Percentiles rank a stretch among this genome's conserved stretches.
Conservation (phyloP, 2,329 filamentous ascomycete genomes). For the Colletotrichum trifolii region DNA sequence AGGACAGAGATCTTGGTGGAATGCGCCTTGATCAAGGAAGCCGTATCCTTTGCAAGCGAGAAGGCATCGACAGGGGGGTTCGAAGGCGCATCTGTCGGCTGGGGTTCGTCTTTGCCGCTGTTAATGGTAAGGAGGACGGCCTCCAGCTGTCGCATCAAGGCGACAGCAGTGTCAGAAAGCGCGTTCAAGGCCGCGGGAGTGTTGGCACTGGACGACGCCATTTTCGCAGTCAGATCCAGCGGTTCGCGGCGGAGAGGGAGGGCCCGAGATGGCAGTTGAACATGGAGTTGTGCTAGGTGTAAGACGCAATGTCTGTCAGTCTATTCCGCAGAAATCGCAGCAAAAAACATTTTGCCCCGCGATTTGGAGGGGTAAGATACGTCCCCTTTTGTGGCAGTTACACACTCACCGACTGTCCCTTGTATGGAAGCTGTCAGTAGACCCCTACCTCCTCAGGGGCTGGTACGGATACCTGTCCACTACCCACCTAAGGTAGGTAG, state of each 20-base stretch:
- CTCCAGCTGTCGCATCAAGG: slow-evolving; percentile 56
- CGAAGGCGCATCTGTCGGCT: slow-evolving; percentile 32
- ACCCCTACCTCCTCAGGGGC: no score
- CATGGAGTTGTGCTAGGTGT: no score
- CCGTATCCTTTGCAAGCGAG: slow-evolving; percentile 76
- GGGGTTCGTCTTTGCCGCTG: slow-evolving; percentile 39
- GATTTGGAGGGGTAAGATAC: slow-evolving; percentile 38
- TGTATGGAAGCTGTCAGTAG: slow-evolving; percentile 2
- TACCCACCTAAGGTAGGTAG: no score
- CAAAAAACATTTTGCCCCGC: slow-evolving; percentile 39
- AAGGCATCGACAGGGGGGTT: slow-evolving; percentile 66
- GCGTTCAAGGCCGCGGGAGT: slow-evolving; percentile 52
- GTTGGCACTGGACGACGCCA: slow-evolving; percentile 31
- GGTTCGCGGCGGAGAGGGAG: no score
- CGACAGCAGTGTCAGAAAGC: slow-evolving; percentile 50
- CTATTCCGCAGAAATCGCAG: background rate
- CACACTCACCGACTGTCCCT: background rate
- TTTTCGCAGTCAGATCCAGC: background rate
- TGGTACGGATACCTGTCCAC: no score
- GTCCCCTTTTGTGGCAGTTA: slow-evolving; percentile 1
- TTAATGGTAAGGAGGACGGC: slow-evolving; percentile 54
- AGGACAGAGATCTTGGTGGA: slow-evolving; percentile 89
- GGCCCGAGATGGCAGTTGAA: no score
- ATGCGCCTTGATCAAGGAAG: slow-evolving; percentile 81
- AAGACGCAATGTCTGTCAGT: no score